Base-by-base conservation (phyloP, 2,329 filamentous ascomycete genomes). In the Nannizziopsis arthrosporioides region DNA sequence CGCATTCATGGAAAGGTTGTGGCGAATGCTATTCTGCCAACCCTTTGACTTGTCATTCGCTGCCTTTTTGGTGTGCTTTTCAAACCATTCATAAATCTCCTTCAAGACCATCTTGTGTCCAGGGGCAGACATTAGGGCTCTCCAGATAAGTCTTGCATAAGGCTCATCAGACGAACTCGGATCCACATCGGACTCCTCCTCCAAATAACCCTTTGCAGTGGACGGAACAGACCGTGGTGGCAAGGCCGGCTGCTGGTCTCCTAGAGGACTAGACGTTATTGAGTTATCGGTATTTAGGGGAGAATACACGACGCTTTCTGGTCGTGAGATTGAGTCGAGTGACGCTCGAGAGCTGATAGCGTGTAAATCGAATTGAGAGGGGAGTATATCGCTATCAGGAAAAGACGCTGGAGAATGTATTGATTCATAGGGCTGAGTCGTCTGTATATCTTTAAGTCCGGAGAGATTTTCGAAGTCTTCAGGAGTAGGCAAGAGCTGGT, bases 21-120 rank as follows among this genome's bases (percentile, higher is more conserved):
- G 90, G 1, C 90, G 79, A 55, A 96, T 93, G 62, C 86, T 94
- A 65, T 95, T 96, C 67, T 90, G 84, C 90, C 90, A 96, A 8
- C 89, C 90, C 57, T 81, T 83, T 10, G 66, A 69, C 6, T 72
- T 73, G 14, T 66, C 62, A 40, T 75, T 74, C 45, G 73, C 78
- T 3, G 78, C 79, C 64, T 92, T 94, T 55, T 78, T 76, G 2
- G 88, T 94, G 59, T 94, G 82, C 22, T 81, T 74, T 37, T 77
- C 73, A 59, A 96, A 94, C 88, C 90, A 96, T 49, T 82, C 74
- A 65, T 96, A 96, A 49, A 96, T 85, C 47, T 93, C 82, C 56
- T 88, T 81, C 10, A 96, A 73, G 1, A 83, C 78, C 78, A 95
- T 84, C 17, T 78, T 80, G 53, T 83, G 75, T 4, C 73, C 70